Evolutionary conservation across 768 basidiomycete genomes (phyloP), one percentile per base, ranked within the genome.

Genomic region (Kwoniella sp.): DNA sequence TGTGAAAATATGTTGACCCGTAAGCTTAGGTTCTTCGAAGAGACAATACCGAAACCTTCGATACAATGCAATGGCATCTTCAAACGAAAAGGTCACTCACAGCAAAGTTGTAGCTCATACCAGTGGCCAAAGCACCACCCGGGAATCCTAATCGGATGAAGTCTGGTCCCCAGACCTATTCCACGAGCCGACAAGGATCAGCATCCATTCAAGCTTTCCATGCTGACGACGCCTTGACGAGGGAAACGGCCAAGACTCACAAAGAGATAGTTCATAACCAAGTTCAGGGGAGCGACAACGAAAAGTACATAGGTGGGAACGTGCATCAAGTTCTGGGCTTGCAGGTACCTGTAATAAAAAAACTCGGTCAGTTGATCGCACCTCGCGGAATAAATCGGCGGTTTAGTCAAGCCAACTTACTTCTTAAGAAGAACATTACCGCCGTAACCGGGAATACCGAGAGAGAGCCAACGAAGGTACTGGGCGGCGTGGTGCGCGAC

Each of bases 71-170:
- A n/a, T n/a, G n/a, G n/a, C n/a, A n/a, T n/a, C n/a, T n/a, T n/a
- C n/a, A n/a, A 33, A 33, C 33, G 13, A 33, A 33, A 33, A 33
- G 33, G 13, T 33, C 10, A 73, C 80, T 63, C 40, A 81, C 81
- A 47, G 92, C 88, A n/a, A 95, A 83, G 77, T 94, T 95, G 81
- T 93, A 91, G 15, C 90, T 90, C 47, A 94, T 84, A 0, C 90
- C 87, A 1, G 92, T 92, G 1, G 94, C 90, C 21, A 97, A 83
- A 0, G 95, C 95, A 2, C 93, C 95, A 15, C 95, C 95, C 55
- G 90, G 86, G 80, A 91, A 99, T 0, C 94, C 94, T 2, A 97
- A 82, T 15, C 89, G 84, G 60, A 96, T 81, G 3, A 86, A 82
- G 36, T 85, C 82, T 0, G 92, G 92, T 0, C 92, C 92, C 91